These are phyloP conservation scores for Simplicillium sp. DNA, from an alignment of 2,329 filamentous ascomycete genomes.

Conservation along the genomic window DNA sequence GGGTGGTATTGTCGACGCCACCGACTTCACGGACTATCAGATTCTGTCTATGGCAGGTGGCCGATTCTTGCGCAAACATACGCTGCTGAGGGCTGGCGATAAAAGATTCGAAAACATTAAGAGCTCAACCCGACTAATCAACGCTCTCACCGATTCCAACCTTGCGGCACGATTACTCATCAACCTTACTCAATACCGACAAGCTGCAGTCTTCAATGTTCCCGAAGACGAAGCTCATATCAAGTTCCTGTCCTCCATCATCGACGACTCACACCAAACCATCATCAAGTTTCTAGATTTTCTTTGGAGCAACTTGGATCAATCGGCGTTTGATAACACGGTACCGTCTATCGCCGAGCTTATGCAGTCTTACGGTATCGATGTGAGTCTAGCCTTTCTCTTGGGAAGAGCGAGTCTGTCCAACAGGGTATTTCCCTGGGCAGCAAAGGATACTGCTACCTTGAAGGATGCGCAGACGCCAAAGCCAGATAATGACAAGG, in stretches of 20 bases:
- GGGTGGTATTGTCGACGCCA: slow-evolving; percentile 83
- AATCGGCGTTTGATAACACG: slow-evolving; percentile 66
- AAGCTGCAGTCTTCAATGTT: slow-evolving; percentile 71
- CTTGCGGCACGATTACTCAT: slow-evolving; percentile 79
- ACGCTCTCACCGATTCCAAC: slow-evolving; percentile 65
- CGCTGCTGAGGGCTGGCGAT: slow-evolving; percentile 71
- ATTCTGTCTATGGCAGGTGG: slow-evolving; percentile 84
- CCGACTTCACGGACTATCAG: slow-evolving; percentile 82
- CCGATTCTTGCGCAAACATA: slow-evolving; percentile 67
- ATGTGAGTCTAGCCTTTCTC: slow-evolving; percentile 74
- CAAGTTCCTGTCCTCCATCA: slow-evolving; percentile 78
- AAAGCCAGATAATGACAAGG: slow-evolving; percentile 30
- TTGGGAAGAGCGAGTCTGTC: slow-evolving; percentile 68
- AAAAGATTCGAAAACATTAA: slow-evolving; percentile 66
- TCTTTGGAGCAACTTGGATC: slow-evolving; percentile 67
- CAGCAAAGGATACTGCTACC: slow-evolving; percentile 20
- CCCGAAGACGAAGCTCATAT: slow-evolving; percentile 68
- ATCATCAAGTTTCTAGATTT: slow-evolving; percentile 85
- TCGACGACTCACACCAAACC: slow-evolving; percentile 83
- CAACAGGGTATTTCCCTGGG: slow-evolving; percentile 46
- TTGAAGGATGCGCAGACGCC: slow-evolving; percentile 16
- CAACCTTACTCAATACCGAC: slow-evolving; percentile 80
- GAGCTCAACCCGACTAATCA: slow-evolving; percentile 72
- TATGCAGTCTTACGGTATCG: slow-evolving; percentile 69
- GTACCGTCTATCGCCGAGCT: slow-evolving; percentile 69